A percentile compares a stretch with the other conserved stretches of the same genome.
These are phyloP conservation scores for Rutidosis leptorrhynchoides DNA, from an alignment of 129 eudicot genomes.

Conservation along the genomic window DNA sequence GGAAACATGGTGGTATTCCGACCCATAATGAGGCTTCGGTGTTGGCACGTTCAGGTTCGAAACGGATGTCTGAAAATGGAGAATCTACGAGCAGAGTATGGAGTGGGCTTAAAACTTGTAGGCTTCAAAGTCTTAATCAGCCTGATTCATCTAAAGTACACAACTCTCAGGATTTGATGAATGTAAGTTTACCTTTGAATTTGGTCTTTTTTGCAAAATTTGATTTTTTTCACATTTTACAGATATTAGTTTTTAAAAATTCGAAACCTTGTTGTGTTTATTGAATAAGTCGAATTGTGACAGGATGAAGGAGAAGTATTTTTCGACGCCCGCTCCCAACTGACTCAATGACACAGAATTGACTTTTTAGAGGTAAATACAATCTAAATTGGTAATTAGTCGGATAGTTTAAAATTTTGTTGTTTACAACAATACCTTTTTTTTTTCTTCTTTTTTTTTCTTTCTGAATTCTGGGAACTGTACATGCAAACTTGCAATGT, in stretches of 20 bases:
- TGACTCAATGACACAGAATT: slow-evolving; percentile 9
- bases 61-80: slow-evolving; percentile 25
- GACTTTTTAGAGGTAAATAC: slow-evolving; percentile 33
- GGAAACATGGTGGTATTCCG: slow-evolving; percentile 33
- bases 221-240: not conserved
- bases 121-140: slow-evolving; percentile 19
- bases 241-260: not conserved
- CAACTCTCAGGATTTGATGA: slow-evolving; percentile 35
- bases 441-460: no score
- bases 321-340: slow-evolving; percentile 19
- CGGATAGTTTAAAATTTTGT: slow-evolving; percentile 1
- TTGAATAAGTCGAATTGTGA: slow-evolving; percentile 11
- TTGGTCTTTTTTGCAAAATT: not conserved
- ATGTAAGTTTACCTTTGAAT: slow-evolving; percentile 34
- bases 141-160: slow-evolving; percentile 37
- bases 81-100: slow-evolving; percentile 25
- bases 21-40: slow-evolving; percentile 22
- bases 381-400: slow-evolving; percentile 9
- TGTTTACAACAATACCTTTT: not conserved
- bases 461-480: not conserved
- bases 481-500: not conserved
- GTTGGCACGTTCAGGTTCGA: slow-evolving; percentile 17
- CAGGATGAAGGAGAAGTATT: slow-evolving; percentile 23
- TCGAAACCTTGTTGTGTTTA: not conserved
- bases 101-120: slow-evolving; percentile 25